Conservation (phyloP, 164 flowering plant genomes). For the Umbellularia californica region DNA sequence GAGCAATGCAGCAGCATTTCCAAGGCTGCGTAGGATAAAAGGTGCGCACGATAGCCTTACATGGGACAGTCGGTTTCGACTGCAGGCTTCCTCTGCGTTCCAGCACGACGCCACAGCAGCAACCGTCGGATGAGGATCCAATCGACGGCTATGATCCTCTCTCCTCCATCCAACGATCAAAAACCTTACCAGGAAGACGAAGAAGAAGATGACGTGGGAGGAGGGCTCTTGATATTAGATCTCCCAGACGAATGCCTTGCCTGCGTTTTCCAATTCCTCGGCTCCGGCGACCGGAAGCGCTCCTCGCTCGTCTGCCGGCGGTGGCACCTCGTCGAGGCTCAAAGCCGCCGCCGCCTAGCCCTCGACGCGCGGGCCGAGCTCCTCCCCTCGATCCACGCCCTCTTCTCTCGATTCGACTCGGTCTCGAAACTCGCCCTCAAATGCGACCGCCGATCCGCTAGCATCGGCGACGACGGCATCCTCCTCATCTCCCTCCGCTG, state of each 20-base stretch:
- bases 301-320: constrained; percentile 73
- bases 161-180: constrained; percentile 12
- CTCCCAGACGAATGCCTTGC: constrained; percentile 89
- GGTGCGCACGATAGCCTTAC: neutral
- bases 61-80: constrained; percentile 61
- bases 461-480: constrained; percentile 67
- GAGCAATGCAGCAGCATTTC: no score
- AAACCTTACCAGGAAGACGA: neutral
- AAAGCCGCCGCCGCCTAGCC: constrained; percentile 68
- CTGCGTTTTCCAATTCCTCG: constrained; percentile 57
- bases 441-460: constrained; percentile 64
- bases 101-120: constrained; percentile 18
- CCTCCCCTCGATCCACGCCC: constrained; percentile 24
- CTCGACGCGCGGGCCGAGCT: constrained; percentile 58
- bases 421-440: constrained; percentile 77
- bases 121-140: constrained; percentile 18
- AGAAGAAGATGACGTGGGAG: neutral
- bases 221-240: constrained; percentile 33
- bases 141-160: constrained; percentile 7
- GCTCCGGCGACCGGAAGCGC: constrained; percentile 57
- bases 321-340: constrained; percentile 70
- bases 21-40: neutral
- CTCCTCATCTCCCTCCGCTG: constrained; percentile 58
- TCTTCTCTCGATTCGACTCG: constrained; percentile 67
- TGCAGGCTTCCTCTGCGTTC: constrained; percentile 18